Base-by-base conservation (phyloP, 164 flowering plant genomes). In the Saururus chinensis region DNA sequence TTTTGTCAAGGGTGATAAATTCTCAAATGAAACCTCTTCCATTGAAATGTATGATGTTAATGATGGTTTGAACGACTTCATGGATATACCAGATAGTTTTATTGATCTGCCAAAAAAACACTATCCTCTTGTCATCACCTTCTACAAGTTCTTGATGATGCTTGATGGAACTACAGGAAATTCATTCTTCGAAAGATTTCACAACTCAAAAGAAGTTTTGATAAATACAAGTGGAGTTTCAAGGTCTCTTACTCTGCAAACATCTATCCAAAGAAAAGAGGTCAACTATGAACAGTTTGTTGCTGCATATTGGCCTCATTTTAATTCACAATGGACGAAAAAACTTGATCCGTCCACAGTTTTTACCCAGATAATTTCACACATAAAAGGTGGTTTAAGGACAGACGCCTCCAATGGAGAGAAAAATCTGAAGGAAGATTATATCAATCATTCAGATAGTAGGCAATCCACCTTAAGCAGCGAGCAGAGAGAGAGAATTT, bases 61-160 rank as follows among this genome's bases (percentile, higher is more conserved):
- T 69, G 82, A 72, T 17, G 62, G 24, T n/a, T 48, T 66, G 1
- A 60, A 65, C 55, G 75, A 71, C 41, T 84, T 81, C 57, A 66
- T 57, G 63, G 82, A 80, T 42, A 79, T 85, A 5, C 92, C 90
- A 0, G 84, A 89, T 66, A 60, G 81, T 17, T 79, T 89, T 63
- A 60, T 60, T 58, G 77, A 71, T 63, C 66, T 87, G 60, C 73
- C 85, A 13, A 41, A 58, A 0, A 69, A 70, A 2, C 64, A 59
- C 9, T 90, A 75, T 64, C 97, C 97, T 20, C 86, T 90, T 16
- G 84, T 90, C 2, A 66, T 87, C 30, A 80, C 97, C 21, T 86
- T 87, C 55, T 76, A 62, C 0, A 89, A 89, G 70, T 82, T 89
- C 67, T 65, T 89, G 66, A 60, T 85, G 75, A 89, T 89, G 95